Evolutionary conservation across 805 yeast genomes (phyloP).

Genomic region (Tetrapisispora namnaoensis): DNA sequence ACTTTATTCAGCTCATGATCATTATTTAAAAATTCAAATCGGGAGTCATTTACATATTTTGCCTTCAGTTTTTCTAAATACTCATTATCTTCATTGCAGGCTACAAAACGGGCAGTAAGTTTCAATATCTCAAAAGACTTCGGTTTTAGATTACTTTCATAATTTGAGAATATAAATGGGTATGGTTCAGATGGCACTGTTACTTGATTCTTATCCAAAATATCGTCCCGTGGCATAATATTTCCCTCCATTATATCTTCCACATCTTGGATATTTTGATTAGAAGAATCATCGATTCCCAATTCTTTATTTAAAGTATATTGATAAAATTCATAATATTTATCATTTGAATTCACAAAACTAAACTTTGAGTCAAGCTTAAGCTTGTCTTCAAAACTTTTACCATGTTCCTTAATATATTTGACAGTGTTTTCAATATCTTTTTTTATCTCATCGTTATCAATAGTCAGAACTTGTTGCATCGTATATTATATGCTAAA

Average conservation of each 20-base stretch:
- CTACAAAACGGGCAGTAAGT: constrained; percentile 59
- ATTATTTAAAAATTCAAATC: constrained; percentile 57
- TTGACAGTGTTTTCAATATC: constrained; percentile 63
- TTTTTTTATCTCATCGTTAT: constrained; percentile 32
- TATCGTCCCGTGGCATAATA: neutral
- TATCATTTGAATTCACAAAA: constrained; percentile 49
- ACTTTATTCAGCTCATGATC: constrained; percentile 51
- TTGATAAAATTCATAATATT: constrained; percentile 47
- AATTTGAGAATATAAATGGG: constrained; percentile 21
- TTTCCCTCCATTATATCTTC: neutral
- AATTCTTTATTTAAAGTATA: neutral
- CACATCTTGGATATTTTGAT: neutral
- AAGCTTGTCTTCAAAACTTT: constrained; percentile 55
- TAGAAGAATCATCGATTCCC: neutral
- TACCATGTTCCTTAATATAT: constrained; percentile 62
- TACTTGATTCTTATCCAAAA: neutral
- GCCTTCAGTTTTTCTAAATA: constrained; percentile 33
- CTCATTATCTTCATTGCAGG: constrained; percentile 45
- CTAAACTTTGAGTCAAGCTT: constrained; percentile 44
- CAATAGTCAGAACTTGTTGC: neutral
- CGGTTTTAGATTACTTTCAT: constrained; percentile 36
- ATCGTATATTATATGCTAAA: neutral
- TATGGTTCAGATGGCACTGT: constrained; percentile 15
- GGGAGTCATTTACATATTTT: constrained; percentile 33
- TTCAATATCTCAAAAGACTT: constrained; percentile 63